Base-by-base conservation (phyloP, 2,329 filamentous ascomycete genomes). In the Epichloe brachyelytri region DNA sequence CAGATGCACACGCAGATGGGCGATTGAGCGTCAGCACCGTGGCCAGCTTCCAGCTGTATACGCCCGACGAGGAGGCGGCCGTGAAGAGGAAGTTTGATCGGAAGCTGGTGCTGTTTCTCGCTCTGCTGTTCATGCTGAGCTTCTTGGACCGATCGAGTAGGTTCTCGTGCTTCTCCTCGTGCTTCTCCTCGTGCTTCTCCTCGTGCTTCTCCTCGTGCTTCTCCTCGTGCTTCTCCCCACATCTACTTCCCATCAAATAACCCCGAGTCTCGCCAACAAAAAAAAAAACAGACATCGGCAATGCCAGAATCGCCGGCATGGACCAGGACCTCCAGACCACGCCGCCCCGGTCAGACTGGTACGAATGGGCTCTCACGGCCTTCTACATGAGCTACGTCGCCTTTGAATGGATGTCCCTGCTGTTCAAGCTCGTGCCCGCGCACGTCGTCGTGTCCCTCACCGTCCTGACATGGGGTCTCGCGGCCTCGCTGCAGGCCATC, bases 101-200 rank as follows among this genome's bases (percentile, higher is more conserved):
- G 51, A 79, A 77, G 56, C 75, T 96, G 49, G 87, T 95, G 5
- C 65, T 86, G 1, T 94, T 95, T 63, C 76, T 95, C 56, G 85
- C 87, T 11, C 64, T 91, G 53, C 74, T 95, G 12, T 96, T 93
- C 63, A 78, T 94, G 73, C 72, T 95, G 55, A 85, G 83, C 55
- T 95, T 95, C 63, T 68, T 95, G 57, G 89, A 95, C 65, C 77
- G 89, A 57, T 90, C 86, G 17, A 95, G 87, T 89, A 71, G 55
- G 75, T 26, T 70, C n/a, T 5, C 22, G 30, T 43, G 41, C 4
- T 15, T 19, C 3, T 33, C 11, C 5, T 22, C 12, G 36, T 19
- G 4, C n/a, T 1, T 20, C 22, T 45, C 4, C 30, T 15, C 30
- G 22, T 22, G 22, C 22, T 2, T 19, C 19, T 2, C 19, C 19